Evolutionary conservation across 805 yeast species (phyloP).

Genomic region (Starmerella davenportii): DNA sequence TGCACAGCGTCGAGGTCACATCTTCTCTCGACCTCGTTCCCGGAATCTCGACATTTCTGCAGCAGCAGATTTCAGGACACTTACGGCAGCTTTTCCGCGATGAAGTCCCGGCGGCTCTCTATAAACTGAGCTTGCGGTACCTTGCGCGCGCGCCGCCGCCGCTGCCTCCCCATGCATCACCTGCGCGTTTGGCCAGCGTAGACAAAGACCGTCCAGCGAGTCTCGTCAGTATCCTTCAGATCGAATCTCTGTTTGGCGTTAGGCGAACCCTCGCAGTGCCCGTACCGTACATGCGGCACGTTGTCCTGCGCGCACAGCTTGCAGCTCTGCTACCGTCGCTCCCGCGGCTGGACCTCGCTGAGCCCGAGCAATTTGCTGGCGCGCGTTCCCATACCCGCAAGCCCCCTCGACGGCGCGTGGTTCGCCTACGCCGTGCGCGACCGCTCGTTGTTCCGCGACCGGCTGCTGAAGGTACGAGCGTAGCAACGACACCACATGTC

Average conservation of each 20-base stretch:
- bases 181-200: constrained; percentile 18
- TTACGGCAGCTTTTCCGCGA: constrained; percentile 67
- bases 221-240: constrained; percentile 46
- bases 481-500: background rate
- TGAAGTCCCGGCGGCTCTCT: constrained; percentile 63
- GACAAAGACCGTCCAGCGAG: constrained; percentile 48
- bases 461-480: background rate
- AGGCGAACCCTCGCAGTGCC: constrained; percentile 65
- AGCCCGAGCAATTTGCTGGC: constrained; percentile 3
- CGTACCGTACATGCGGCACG: constrained; percentile 39
- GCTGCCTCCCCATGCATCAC: constrained; percentile 2
- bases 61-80: constrained; percentile 65
- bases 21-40: constrained; percentile 77
- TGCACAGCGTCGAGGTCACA: constrained; percentile 62
- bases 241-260: constrained; percentile 50
- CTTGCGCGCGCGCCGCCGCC: constrained; percentile 19
- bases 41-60: constrained; percentile 67
- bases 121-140: constrained; percentile 55
- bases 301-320: constrained; percentile 39
- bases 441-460: background rate
- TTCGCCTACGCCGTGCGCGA: constrained; percentile 11
- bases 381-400: constrained; percentile 3
- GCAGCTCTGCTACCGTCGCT: constrained; percentile 16
- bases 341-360: constrained; percentile 1
- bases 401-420: constrained; percentile 20